phyloP scores from a whole-genome alignment of 371 early-diverging fungal genomes.

The Rhizomucor pusillus region DNA sequence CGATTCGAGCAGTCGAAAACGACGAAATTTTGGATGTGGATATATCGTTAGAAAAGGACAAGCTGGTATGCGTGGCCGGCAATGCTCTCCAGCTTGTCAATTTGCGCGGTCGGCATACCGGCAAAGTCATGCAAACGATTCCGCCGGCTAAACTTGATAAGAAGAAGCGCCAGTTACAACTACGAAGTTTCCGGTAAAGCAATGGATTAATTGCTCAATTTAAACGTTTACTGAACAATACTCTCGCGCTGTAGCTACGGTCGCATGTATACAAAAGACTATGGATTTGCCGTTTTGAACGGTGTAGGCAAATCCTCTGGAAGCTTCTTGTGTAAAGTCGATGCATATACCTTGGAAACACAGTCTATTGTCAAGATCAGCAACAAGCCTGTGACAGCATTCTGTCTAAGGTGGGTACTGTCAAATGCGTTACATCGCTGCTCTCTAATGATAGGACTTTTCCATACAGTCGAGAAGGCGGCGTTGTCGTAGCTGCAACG shows the following conservation, averaged over 20 bases:
- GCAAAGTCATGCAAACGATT: constrained; percentile 56
- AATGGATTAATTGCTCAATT: too few relatives aligned
- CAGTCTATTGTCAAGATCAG: constrained; percentile 18
- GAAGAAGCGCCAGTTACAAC: constrained; percentile 35
- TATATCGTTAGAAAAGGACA: constrained; percentile 78
- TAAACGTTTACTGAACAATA: too few relatives aligned
- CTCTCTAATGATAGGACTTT: too few relatives aligned
- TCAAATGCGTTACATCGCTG: not conserved
- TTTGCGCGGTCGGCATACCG: constrained; percentile 48
- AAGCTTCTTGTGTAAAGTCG: constrained; percentile 28
- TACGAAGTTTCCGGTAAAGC: constrained; percentile 55
- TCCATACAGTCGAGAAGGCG: constrained; percentile 62
- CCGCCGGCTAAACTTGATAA: constrained; percentile 47
- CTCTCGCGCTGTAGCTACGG: constrained; percentile 52
- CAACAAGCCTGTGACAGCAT: constrained; percentile 40
- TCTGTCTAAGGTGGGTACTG: constrained; percentile 23
- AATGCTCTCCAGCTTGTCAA: constrained; percentile 94
- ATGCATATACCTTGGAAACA: constrained; percentile 40
- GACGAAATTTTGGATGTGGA: constrained; percentile 66
- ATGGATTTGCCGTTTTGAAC: constrained; percentile 40
- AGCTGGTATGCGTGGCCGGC: constrained; percentile 92
- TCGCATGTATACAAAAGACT: constrained; percentile 41
- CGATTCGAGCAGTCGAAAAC: constrained; percentile 14
- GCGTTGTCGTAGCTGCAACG: constrained; percentile 56
- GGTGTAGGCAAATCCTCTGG: constrained; percentile 12